Evolutionary conservation across 2,329 filamentous ascomycete species (phyloP), one percentile per base, ranked within the genome.

Genomic region (Fusarium nematophilum): DNA sequence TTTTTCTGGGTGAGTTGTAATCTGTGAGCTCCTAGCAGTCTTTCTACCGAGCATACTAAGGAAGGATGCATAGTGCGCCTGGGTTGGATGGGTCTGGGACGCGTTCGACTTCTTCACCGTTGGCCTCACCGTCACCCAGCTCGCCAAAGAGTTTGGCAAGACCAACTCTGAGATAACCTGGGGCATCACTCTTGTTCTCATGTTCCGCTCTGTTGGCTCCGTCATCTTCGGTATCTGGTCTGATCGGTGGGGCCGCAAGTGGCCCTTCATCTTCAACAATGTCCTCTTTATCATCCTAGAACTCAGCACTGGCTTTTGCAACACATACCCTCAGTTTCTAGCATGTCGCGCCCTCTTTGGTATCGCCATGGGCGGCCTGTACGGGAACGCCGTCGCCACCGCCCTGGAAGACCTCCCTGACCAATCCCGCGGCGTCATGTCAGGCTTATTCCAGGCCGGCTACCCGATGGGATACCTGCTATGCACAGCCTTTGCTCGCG

Each of bases 61-160:
- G n/a, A n/a, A n/a, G n/a, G n/a, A n/a, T n/a, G n/a, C n/a, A n/a
- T n/a, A n/a, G n/a, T n/a, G n/a, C n/a, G n/a, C n/a, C n/a, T n/a
- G n/a, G n/a, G n/a, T n/a, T n/a, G n/a, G n/a, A n/a, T 94, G 91
- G 91, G 90, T 86, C 1, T 90, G 90, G 52, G 91, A 94, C 72
- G 90, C 91, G 4, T 94, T 93, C 72, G 91, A 93, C 74, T 94
- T 93, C 72, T 90, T 93, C 75, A 89, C 91, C 21, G 81, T 94
- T 8, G 90, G 88, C 5, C 91, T 94, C 62, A 90, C 93, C 73
- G 91, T 90, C 4, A 83, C 83, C 64, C 92, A 92, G 76, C 79
- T 93, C 18, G 83, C 81, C 40, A 66, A 77, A 33, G 80, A 82
- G 70, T 85, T 82, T 49, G 68, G 67, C 56, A 76, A 75, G 14